phyloP scores from a whole-genome alignment of 202 grass and related monocot genomes.

The Hordeum pubiflorum region DNA sequence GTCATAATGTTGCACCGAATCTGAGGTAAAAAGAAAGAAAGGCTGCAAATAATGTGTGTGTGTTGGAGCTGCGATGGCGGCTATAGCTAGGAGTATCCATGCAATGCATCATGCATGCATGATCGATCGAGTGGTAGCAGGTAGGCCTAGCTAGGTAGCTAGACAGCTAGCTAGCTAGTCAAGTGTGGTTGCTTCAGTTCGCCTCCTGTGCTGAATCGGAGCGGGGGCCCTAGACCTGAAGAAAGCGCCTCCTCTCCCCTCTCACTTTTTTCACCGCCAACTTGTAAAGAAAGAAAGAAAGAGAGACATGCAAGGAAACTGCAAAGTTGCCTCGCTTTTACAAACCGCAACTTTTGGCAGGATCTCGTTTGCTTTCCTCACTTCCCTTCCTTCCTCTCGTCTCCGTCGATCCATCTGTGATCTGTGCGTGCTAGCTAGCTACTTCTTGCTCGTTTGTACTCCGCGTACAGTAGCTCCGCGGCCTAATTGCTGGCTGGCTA shows the following conservation, averaged over 20 bases:
- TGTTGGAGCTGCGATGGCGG: not conserved
- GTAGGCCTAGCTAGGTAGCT: not conserved
- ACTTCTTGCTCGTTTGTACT: not conserved
- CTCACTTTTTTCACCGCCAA: conserved; percentile 10
- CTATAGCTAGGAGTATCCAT: not conserved
- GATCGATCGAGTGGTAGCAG: conserved; percentile 3
- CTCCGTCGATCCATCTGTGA: not conserved
- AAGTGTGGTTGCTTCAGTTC: not conserved
- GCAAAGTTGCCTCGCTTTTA: conserved; percentile 37
- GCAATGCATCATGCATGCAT: not conserved
- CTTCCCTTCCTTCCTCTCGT: not conserved
- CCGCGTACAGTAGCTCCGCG: not conserved
- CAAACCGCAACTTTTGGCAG: conserved; percentile 24
- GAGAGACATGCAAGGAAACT: conserved; percentile 14
- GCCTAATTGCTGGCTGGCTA: not conserved
- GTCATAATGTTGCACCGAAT: conserved; percentile 2
- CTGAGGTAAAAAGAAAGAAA: conserved; percentile 6
- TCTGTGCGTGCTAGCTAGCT: not conserved
- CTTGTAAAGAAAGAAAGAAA: conserved; percentile 8
- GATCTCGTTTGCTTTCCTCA: conserved; percentile 8
- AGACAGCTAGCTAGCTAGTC: not conserved
- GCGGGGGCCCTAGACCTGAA: not conserved
- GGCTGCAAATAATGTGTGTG: not conserved
- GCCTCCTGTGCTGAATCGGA: not conserved
- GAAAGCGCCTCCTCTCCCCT: not conserved